Percentiles rank a stretch among this genome's conserved stretches.
phyloP scores from a whole-genome alignment of 2,329 filamentous ascomycete species.

The Allantophomopsis cytisporea region DNA sequence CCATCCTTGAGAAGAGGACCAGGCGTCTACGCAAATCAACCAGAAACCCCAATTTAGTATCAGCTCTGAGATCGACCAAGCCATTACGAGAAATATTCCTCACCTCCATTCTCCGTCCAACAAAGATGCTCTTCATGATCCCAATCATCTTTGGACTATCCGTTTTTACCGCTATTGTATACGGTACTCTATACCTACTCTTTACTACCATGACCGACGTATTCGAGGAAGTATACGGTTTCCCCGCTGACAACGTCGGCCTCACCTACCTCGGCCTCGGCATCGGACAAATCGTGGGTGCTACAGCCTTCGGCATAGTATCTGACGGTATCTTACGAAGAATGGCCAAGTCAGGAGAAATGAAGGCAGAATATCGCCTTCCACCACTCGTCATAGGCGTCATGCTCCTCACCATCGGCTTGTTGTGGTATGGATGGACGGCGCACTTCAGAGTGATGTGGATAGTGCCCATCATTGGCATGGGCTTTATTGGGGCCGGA shows the following conservation, averaged over 20 bases:
- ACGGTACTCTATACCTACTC: conserved; percentile 21
- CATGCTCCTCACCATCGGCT: conserved; percentile 16
- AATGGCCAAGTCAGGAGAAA: not conserved
- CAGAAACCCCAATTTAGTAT: too few species aligned
- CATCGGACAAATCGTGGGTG: conserved; percentile 21
- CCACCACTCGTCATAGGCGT: not conserved
- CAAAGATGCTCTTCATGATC: conserved; percentile 1
- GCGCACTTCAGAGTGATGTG: conserved; percentile 17
- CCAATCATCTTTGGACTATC: conserved; percentile 30
- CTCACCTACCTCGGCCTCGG: conserved; percentile 37
- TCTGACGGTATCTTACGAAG: not conserved
- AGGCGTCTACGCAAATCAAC: too few species aligned
- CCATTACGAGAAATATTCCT: too few species aligned
- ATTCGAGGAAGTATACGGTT: conserved; percentile 29
- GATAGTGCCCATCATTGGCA: conserved; percentile 31
- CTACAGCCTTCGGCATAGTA: not conserved
- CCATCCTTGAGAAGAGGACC: conserved; percentile 34
- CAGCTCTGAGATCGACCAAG: too few species aligned
- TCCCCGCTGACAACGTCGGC: conserved; percentile 27
- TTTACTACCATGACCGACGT: conserved; percentile 28
- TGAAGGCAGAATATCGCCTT: not conserved
- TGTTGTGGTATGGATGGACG: conserved; percentile 21
- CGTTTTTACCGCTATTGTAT: conserved; percentile 32
- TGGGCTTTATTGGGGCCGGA: not conserved
- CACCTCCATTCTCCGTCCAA: conserved; percentile 12